phyloP scores from a whole-genome alignment of 257 asterid species.

The Vinca minor region DNA sequence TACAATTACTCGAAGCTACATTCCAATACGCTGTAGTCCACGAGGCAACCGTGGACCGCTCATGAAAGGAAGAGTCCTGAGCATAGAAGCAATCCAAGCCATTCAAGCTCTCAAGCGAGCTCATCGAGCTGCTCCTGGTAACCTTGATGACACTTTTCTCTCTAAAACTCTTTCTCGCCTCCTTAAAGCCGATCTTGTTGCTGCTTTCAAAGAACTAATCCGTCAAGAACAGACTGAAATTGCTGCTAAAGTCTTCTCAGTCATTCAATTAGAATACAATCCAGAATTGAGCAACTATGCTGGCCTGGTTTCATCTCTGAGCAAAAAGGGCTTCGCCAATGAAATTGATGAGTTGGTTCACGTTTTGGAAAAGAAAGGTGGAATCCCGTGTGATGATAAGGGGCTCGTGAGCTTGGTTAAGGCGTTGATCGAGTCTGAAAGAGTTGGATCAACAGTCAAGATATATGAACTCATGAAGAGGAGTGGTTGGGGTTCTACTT shows the following conservation, averaged over 20 bases:
- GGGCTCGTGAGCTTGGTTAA: slow-evolving; percentile 57
- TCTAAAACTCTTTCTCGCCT: slow-evolving; percentile 63
- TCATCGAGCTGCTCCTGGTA: slow-evolving; percentile 40
- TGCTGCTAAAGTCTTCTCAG: slow-evolving; percentile 56
- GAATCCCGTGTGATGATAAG: slow-evolving; percentile 42
- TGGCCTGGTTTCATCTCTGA: slow-evolving; percentile 44
- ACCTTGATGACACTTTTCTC: slow-evolving; percentile 24
- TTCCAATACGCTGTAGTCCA: slow-evolving; percentile 56
- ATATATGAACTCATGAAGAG: slow-evolving; percentile 64
- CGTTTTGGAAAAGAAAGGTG: slow-evolving; percentile 42
- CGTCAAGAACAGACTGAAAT: slow-evolving; percentile 72
- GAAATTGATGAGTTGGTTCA: slow-evolving; percentile 49
- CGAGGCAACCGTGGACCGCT: slow-evolving; percentile 78
- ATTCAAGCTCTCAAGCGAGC: slow-evolving; percentile 81
- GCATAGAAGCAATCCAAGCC: slow-evolving; percentile 90
- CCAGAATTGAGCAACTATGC: slow-evolving; percentile 58
- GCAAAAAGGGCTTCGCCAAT: slow-evolving; percentile 40
- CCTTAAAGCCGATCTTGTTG: slow-evolving; percentile 71
- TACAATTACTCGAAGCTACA: slow-evolving; percentile 20
- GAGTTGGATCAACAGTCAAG: slow-evolving; percentile 62
- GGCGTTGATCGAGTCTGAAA: slow-evolving; percentile 58
- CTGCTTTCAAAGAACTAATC: slow-evolving; percentile 72
- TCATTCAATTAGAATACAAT: slow-evolving; percentile 53
- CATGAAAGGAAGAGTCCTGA: slow-evolving; percentile 60
- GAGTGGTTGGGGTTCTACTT: slow-evolving; percentile 40